Evolutionary conservation across 2,329 filamentous ascomycete species (phyloP).

Genomic region (Trichophyton schoenleinii): DNA sequence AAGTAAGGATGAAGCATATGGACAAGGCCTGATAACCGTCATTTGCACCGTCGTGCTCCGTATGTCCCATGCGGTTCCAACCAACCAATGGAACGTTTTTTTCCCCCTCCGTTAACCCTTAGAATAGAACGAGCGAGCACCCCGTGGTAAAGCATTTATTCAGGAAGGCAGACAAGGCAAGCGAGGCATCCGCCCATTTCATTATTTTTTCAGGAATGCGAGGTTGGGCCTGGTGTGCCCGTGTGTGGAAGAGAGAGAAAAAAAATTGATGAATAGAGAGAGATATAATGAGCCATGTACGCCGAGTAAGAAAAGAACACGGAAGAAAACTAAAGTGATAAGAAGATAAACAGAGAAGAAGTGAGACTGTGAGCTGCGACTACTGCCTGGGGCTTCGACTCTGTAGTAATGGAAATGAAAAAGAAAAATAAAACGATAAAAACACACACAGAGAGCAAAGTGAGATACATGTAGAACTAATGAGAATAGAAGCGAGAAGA

Average conservation of each 20-base stretch:
- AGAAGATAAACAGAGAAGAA: neutral
- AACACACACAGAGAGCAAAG: neutral
- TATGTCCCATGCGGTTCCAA: neutral
- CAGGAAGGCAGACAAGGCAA: neutral
- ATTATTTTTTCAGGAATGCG: neutral
- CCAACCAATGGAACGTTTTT: neutral
- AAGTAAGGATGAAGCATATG: neutral
- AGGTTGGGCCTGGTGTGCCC: neutral
- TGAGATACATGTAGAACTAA: neutral
- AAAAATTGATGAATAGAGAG: neutral
- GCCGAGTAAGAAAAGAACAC: neutral
- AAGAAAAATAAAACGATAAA: neutral
- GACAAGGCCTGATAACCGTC: conserved; percentile 2
- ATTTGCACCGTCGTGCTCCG: conserved; percentile 1
- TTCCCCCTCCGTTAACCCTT: neutral
- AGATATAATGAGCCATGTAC: neutral
- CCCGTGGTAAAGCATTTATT: neutral
- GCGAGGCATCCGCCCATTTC: neutral
- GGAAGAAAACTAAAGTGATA: neutral
- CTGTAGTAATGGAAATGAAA: neutral
- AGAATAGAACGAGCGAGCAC: neutral
- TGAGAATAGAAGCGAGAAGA: neutral
- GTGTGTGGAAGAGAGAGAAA: neutral
- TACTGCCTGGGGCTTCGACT: neutral
- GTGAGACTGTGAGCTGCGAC: neutral